Base-by-base conservation (phyloP, 2,329 filamentous ascomycete species). In the Ophiostoma angusticollis region DNA sequence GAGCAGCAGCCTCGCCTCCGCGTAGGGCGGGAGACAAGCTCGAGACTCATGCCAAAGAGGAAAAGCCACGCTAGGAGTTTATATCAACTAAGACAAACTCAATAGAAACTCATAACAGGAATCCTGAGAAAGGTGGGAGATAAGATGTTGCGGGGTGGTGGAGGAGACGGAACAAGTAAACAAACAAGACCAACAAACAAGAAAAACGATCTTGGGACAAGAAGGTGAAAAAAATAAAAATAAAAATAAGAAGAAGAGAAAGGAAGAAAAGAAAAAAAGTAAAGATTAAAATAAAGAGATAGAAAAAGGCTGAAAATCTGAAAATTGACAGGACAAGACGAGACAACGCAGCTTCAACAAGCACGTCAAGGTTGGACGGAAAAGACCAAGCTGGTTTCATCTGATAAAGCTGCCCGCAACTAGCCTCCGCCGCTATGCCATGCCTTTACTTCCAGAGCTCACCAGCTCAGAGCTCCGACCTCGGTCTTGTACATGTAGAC, bases 71-170 rank as follows among this genome's bases (percentile, higher is more conserved):
- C 29, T 25, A 17, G 22, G 22, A 32, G 36, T 38, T 38, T 38
- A 17, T 30, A 38, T 38, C 36, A 38, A 21, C 30, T 25, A 38
- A 38, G 22, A 32, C 9, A 38, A 38, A 38, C 36, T 38, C 36
- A 38, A 38, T 38, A 24, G 30, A 38, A 38, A 38, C 30, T 18
- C 30, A 38, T 38, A 38, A 38, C 36, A 38, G 22, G 22, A 32
- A 38, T 21, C 21, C 22, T 31, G 40, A 35, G 35, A 42, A 42
- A n/a, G n/a, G n/a, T n/a, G n/a, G n/a, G 40, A 42, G 40, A 42
- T 42, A 38, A 42, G 40, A 42, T 42, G 32, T n/a, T n/a, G n/a
- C n/a, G 25, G 25, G 12, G 25, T 28, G 11, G 25, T 13, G 25
- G 11, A 13, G n/a, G 6, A 13, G 25, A 28, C 5, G n/a, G 25